These are phyloP conservation scores for Penicillium sp. DNA, from an alignment of 2,329 filamentous ascomycete genomes.

Conservation along the genomic window DNA sequence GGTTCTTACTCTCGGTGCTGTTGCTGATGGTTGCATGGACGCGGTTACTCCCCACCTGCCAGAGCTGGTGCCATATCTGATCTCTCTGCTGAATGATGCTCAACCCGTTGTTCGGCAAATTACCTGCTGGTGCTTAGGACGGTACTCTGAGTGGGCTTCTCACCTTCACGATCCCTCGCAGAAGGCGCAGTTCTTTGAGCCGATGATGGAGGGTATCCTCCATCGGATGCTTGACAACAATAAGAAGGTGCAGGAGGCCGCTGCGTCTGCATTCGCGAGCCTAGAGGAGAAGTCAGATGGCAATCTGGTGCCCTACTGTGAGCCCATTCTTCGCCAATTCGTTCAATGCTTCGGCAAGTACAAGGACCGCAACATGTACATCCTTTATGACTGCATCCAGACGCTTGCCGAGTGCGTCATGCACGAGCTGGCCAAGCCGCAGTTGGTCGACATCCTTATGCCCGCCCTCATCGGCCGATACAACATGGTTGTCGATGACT, in stretches of 20 bases:
- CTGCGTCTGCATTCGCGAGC: slow-evolving; percentile 91
- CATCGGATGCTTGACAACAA: slow-evolving; percentile 94
- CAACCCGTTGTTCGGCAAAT: slow-evolving; percentile 94
- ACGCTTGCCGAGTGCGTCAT: slow-evolving; percentile 91
- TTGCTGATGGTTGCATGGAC: slow-evolving; percentile 90
- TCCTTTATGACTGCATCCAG: slow-evolving; percentile 97
- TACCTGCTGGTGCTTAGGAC: slow-evolving; percentile 93
- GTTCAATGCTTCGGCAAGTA: slow-evolving; percentile 90
- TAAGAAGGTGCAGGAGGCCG: slow-evolving; percentile 97
- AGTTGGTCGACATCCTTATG: slow-evolving; percentile 85
- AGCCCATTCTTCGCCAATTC: slow-evolving; percentile 87
- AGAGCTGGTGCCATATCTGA: slow-evolving; percentile 84
- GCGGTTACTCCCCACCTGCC: slow-evolving; percentile 87
- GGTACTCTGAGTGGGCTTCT: slow-evolving; percentile 91
- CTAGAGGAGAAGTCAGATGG: slow-evolving; percentile 89
- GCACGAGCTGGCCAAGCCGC: slow-evolving; percentile 71
- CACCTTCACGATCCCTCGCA: slow-evolving; percentile 65
- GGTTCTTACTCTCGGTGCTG: slow-evolving; percentile 88
- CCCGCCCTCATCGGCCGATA: slow-evolving; percentile 86
- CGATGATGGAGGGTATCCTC: slow-evolving; percentile 95
- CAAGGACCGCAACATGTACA: slow-evolving; percentile 99
- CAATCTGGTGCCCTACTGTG: slow-evolving; percentile 77
- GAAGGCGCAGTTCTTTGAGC: slow-evolving; percentile 79
- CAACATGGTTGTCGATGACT: slow-evolving; percentile 82
- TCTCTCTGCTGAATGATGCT: slow-evolving; percentile 76